These are phyloP conservation scores for Dendrobium nobile DNA, from an alignment of 106 monocot species.

Conservation along the genomic window DNA sequence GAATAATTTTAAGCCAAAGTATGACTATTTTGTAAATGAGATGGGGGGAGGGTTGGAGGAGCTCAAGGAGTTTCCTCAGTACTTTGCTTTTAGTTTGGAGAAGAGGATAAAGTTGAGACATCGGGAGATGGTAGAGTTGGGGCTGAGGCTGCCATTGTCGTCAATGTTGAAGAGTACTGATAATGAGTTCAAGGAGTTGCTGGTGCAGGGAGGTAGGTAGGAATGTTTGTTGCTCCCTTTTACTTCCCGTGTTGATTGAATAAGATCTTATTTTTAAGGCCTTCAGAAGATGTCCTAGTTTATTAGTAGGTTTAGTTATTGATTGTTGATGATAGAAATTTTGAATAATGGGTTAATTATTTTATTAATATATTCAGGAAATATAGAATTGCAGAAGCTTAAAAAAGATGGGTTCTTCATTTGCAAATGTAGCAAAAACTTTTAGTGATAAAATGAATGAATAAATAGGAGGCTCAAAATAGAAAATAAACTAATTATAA, in stretches of 20 bases:
- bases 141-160: constrained; percentile 41
- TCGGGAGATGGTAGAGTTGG: constrained; percentile 25
- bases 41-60: constrained; percentile 55
- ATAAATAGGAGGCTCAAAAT: too few species aligned
- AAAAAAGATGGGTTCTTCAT: too few species aligned
- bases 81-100: constrained; percentile 76
- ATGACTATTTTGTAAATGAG: constrained; percentile 39
- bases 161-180: constrained; percentile 72
- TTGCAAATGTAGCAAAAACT: too few species aligned
- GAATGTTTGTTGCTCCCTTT: background rate
- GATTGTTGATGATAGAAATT: background rate
- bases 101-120: constrained; percentile 78
- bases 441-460: too few species aligned
- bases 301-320: background rate
- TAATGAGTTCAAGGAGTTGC: constrained; percentile 53
- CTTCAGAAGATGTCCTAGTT: background rate
- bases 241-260: background rate
- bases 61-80: constrained; percentile 85
- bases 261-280: background rate
- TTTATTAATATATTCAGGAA: too few species aligned
- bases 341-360: too few species aligned
- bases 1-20: constrained; percentile 79
- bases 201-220: constrained; percentile 13
- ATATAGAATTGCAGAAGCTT: too few species aligned
- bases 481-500: too few species aligned